Conservation (phyloP, 2,329 filamentous ascomycete species). For the Akanthomyces uredinophilus region DNA sequence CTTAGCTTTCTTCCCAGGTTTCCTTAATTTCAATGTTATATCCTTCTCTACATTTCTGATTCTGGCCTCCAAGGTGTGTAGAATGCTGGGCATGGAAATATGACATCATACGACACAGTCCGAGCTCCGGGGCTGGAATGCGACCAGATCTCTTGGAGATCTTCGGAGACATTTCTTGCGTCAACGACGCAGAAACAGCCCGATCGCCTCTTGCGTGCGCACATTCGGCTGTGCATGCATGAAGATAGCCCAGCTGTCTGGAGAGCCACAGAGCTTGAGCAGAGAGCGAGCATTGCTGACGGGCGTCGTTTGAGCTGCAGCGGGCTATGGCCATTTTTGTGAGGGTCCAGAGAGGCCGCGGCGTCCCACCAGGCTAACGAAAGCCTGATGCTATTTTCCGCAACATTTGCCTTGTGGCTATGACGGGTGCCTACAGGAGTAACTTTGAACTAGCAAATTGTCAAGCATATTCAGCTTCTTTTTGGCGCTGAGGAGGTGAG, state of each 20-base stretch:
- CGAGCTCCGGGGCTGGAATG: not conserved
- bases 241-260: not conserved
- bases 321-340: not conserved
- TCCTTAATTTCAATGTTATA: not conserved
- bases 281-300: constrained; percentile 3
- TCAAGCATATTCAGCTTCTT: too few relatives aligned
- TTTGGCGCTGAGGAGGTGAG: not conserved
- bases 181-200: not conserved
- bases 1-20: not conserved
- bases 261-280: not conserved
- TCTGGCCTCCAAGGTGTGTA: too few relatives aligned
- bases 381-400: not conserved
- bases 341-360: not conserved
- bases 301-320: not conserved
- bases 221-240: not conserved
- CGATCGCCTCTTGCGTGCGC: not conserved
- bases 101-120: not conserved
- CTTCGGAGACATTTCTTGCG: not conserved
- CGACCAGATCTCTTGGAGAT: not conserved
- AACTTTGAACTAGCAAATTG: too few relatives aligned
- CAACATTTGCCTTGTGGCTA: not conserved
- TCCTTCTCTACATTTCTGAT: too few relatives aligned
- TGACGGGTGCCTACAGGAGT: not conserved
- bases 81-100: too few relatives aligned
- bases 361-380: not conserved